phyloP scores from a whole-genome alignment of 768 basidiomycete genomes.

The Psilocybe subaeruginosa region DNA sequence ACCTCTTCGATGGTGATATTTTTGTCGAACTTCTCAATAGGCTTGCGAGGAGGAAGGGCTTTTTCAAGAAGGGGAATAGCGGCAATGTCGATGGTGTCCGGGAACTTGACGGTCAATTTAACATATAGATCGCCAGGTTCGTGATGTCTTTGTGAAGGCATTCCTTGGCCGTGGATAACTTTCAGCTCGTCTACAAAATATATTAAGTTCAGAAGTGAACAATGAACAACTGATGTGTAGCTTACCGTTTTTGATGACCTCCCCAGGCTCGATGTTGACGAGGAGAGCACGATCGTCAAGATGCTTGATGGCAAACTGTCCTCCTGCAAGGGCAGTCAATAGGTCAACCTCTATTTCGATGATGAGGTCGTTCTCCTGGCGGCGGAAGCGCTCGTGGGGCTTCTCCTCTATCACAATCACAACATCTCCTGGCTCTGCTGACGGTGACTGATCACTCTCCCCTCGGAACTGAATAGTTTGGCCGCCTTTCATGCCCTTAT shows the following conservation, averaged over 20 bases:
- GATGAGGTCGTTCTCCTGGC: conserved; percentile 86
- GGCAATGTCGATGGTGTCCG: conserved; percentile 72
- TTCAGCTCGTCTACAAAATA: conserved; percentile 68
- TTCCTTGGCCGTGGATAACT: conserved; percentile 92
- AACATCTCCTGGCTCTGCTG: conserved; percentile 89
- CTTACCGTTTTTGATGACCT: conserved; percentile 92
- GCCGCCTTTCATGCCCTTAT: conserved; percentile 96
- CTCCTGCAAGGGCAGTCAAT: conserved; percentile 91
- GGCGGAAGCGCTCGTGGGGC: conserved; percentile 85
- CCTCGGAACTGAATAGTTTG: conserved; percentile 88
- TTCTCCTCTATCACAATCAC: conserved; percentile 95
- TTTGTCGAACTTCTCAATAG: conserved; percentile 70
- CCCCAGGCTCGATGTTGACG: conserved; percentile 85
- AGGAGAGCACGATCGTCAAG: conserved; percentile 90
- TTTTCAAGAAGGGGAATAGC: conserved; percentile 76
- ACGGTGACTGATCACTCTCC: conserved; percentile 92
- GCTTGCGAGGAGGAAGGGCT: conserved; percentile 80
- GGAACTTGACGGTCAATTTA: conserved; percentile 87
- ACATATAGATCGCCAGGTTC: conserved; percentile 94
- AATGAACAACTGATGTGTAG: conserved; percentile 14
- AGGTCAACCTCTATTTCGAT: conserved; percentile 91
- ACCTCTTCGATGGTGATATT: conserved; percentile 81
- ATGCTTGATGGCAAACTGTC: conserved; percentile 87
- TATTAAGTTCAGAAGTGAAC: conserved; percentile 1
- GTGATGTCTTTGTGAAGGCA: conserved; percentile 98